Base-by-base conservation (phyloP, 2,329 filamentous ascomycete genomes). In the Arachnopeziza araneosa region DNA sequence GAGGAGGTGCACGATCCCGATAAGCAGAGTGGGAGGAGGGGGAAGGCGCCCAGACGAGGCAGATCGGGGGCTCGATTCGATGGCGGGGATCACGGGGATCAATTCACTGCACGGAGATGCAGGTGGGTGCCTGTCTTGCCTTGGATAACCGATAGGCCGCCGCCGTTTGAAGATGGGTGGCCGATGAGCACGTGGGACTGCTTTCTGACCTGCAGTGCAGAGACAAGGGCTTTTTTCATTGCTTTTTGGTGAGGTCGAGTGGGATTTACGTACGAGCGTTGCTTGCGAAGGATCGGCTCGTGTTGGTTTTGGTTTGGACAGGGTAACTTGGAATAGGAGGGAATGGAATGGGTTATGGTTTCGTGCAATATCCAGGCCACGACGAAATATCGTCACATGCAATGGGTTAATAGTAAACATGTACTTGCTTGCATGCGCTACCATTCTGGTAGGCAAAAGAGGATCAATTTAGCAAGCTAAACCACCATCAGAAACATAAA, bases 391-490 rank as follows among this genome's bases (percentile, higher is more conserved):
- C 36, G 17, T 9, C 36, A 44, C 5, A 44, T 17, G 17, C 6
- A 7, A 32, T 7, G 12, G 17, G 12, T 8, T 19, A 44, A 44
- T 7, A 44, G 6, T 30, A 54, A 22, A 17, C 56, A 44, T 19
- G 3, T 44, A n/a, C 17, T 44, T 44, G 12, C 36, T 44, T 44
- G 36, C 12, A 14, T 44, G 36, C 36, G 12, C 36, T 12, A 19
- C 36, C 36, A 14, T 44, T 44, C 36, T 44, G 36, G 36, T 19
- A 44, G 36, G 36, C 36, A 44, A 52, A 58, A 55, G 24, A 36
- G 36, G 30, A 54, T 59, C 57, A 59, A 59, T 59, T 59, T 59
- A 52, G 48, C 49, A 56, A 50, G 48, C 55, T 51, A 51, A 50
- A 48, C 50, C 48, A n/a, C 23, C 48, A 21, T 56, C 24, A 30